These are phyloP conservation scores for Botrytis medusae DNA, from an alignment of 2,329 filamentous ascomycete species.

Conservation along the genomic window DNA sequence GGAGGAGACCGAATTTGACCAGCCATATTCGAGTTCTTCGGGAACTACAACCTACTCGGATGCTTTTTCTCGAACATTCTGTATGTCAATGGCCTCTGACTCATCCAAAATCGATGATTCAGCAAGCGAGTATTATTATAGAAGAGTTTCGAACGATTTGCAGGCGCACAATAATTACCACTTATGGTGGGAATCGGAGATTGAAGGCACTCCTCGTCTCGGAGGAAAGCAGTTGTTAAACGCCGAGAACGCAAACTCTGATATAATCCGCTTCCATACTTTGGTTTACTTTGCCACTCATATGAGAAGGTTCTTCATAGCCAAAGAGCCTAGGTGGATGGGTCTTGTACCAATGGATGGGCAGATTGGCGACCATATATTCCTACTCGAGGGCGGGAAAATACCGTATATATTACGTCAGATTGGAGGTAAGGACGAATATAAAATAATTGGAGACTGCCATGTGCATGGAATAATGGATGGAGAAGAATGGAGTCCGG, in stretches of 20 bases:
- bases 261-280: not conserved
- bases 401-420: not conserved
- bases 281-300: not conserved
- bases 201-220: not conserved
- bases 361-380: not conserved
- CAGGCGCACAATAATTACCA: not conserved
- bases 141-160: not conserved
- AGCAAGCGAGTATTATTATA: not conserved
- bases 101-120: not conserved
- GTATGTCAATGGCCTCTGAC: not conserved
- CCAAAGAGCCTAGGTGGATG: not conserved
- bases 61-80: not conserved
- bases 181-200: not conserved
- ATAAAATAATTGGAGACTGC: not conserved
- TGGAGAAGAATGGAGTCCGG: not conserved
- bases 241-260: not conserved
- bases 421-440: not conserved
- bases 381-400: not conserved
- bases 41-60: not conserved
- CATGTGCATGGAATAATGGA: conserved; percentile 2
- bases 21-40: not conserved
- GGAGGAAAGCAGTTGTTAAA: not conserved
- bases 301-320: not conserved
- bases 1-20: not conserved
- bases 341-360: not conserved